Evolutionary conservation across 371 early-diverging fungal species (phyloP).

Genomic region (Syncephalastrum sp.): DNA sequence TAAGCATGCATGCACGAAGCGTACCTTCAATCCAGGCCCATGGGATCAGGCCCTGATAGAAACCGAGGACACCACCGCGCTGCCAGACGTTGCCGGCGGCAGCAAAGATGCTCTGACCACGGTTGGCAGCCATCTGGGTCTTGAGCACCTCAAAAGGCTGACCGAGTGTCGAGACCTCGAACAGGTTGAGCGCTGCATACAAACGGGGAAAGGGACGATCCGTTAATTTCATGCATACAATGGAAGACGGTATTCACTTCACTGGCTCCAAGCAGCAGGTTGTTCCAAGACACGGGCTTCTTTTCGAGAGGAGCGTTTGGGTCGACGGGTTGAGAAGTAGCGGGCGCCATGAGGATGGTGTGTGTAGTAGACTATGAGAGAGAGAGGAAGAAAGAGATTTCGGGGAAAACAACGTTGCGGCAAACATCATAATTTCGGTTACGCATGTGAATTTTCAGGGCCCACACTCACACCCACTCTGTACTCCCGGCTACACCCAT

Average conservation of each 20-base stretch:
- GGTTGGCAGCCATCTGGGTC: conserved; percentile 87
- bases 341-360: conserved; percentile 18
- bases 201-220: not conserved
- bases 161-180: conserved; percentile 86
- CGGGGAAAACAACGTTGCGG: no score
- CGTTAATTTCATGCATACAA: no score
- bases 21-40: conserved; percentile 91
- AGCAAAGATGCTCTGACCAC: conserved; percentile 65
- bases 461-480: no score
- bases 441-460: no score
- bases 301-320: conserved; percentile 49
- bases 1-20: not conserved
- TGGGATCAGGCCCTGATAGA: conserved; percentile 79
- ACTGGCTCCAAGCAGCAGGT: conserved; percentile 61
- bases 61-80: conserved; percentile 80
- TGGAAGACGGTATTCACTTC: not conserved
- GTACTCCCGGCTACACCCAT: no score
- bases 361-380: conserved; percentile 3
- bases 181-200: conserved; percentile 59
- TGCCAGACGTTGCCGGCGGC: conserved; percentile 69
- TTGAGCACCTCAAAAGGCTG: conserved; percentile 92
- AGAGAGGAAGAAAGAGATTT: conserved; percentile 2
- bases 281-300: conserved; percentile 64
- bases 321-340: conserved; percentile 24
- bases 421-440: no score